Percentiles rank a stretch among this genome's conserved stretches.
phyloP scores from a whole-genome alignment of 1,139 yeast species.

The Debaryomyces udenii region DNA sequence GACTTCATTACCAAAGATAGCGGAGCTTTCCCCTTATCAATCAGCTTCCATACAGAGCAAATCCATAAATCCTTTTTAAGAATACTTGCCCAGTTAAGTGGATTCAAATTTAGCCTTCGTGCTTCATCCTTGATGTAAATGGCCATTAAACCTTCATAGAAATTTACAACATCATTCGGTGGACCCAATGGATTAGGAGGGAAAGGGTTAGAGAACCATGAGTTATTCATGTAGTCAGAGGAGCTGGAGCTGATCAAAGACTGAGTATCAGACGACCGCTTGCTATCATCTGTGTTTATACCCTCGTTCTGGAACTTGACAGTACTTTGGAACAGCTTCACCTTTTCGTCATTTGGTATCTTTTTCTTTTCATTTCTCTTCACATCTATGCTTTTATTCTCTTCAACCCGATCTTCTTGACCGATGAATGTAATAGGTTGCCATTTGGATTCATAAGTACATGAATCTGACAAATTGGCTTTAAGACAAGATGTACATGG shows the following conservation, averaged over 20 bases:
- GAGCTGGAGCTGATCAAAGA: too few relatives aligned
- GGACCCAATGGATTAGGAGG: slow-evolving; percentile 8
- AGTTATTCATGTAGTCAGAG: background rate
- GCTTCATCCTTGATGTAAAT: slow-evolving; percentile 25
- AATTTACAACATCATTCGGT: slow-evolving; percentile 28
- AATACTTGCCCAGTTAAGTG: slow-evolving; percentile 44
- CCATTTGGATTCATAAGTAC: slow-evolving; percentile 22
- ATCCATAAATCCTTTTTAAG: slow-evolving; percentile 37
- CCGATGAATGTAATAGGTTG: slow-evolving; percentile 2
- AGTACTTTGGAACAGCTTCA: too few relatives aligned
- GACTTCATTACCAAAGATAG: slow-evolving; percentile 17
- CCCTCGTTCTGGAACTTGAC: too few relatives aligned
- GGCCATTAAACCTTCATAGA: slow-evolving; percentile 35
- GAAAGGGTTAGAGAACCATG: background rate
- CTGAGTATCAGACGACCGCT: too few relatives aligned
- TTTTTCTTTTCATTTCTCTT: background rate
- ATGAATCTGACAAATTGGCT: slow-evolving; percentile 18
- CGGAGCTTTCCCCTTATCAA: slow-evolving; percentile 15
- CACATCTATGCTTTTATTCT: background rate
- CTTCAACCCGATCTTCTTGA: background rate
- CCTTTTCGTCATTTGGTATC: background rate
- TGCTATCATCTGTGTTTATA: too few relatives aligned
- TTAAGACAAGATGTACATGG: slow-evolving; percentile 34
- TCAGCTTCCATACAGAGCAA: slow-evolving; percentile 16
- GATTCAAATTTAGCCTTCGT: slow-evolving; percentile 37